Base-by-base conservation (phyloP, 176 grass and related monocot species). In the maize (Zea mays) region DNA sequence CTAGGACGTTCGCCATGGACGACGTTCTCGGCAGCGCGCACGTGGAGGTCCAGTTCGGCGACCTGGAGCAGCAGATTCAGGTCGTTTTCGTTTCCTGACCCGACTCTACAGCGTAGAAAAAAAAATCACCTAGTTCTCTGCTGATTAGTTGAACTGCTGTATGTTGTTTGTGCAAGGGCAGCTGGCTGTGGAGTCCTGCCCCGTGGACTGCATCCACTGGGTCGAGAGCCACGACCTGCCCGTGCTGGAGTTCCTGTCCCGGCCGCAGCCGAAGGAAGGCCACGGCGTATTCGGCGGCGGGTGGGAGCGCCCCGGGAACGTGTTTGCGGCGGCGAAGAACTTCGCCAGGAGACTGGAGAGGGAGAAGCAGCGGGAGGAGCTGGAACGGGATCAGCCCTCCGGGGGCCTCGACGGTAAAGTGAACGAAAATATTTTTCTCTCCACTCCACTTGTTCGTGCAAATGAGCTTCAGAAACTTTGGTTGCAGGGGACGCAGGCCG, bases 161-260 rank as follows among this genome's bases (percentile, higher is more conserved):
- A 5, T 43, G 13, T 1, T 19, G 48, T 49, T 1, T 19, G 48
- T 58, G 67, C n/a, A 82, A 79, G 36, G 39, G 37, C 61, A 92
- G 90, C 70, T 92, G 58, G 83, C 90, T 14, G 79, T 92, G 54
- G 90, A 92, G 20, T 86, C 35, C 62, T 92, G 79, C 58, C 90
- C 86, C 5, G 79, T 89, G 39, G 69, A 89, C 68, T 92, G 86
- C 83, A 92, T 86, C 60, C 90, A 81, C 62, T 89, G 83, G 90
- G 86, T 92, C 7, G 69, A 67, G 33, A 86, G 71, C 49, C 55
- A 89, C 19, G 83, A 89, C 16, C 75, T 92, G 19, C 64, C 71
- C 12, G 35, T 66, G 65, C 74, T 92, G 7, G 85, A 83, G 74
- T 78, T 87, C 60, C 69, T 82, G 73, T 16, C 47, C 8, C 67